These are phyloP conservation scores for Auricularia sp. DNA, from an alignment of 768 basidiomycete genomes.

Conservation along the genomic window DNA sequence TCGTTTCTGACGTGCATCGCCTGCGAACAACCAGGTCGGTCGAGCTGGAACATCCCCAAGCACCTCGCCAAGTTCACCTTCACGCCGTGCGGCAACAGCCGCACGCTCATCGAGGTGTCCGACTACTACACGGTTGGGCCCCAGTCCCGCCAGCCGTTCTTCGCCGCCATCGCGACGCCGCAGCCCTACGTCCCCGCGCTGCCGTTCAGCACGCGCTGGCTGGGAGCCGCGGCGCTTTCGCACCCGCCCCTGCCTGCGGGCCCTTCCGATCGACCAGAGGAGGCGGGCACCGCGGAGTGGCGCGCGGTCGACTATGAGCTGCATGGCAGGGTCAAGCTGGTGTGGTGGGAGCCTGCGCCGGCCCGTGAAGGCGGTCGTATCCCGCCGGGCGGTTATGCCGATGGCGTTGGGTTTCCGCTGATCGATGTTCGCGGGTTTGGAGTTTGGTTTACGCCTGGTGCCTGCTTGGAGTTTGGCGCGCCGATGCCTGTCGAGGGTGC, in stretches of 20 bases:
- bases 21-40: slow-evolving; percentile 4
- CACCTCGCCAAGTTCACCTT: slow-evolving; percentile 10
- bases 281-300: background rate
- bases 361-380: background rate
- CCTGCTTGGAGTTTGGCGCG: background rate
- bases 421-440: background rate
- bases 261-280: background rate
- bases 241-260: slow-evolving; percentile 5
- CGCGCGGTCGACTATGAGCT: background rate
- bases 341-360: background rate
- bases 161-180: slow-evolving; percentile 6
- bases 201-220: slow-evolving; percentile 2
- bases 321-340: background rate
- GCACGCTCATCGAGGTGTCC: background rate
- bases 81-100: background rate
- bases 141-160: slow-evolving; percentile 1
- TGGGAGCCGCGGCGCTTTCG: background rate
- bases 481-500: background rate
- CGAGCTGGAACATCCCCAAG: slow-evolving; percentile 11
- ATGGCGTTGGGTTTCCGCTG: background rate
- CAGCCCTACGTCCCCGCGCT: slow-evolving; percentile 2
- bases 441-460: background rate
- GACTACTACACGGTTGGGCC: background rate
- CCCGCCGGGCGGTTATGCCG: background rate
- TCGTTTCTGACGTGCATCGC: too few relatives aligned